Evolutionary conservation across 805 yeast genomes (phyloP), one percentile per base, ranked within the genome.

Genomic region (Monosporozyma yasuniensis): DNA sequence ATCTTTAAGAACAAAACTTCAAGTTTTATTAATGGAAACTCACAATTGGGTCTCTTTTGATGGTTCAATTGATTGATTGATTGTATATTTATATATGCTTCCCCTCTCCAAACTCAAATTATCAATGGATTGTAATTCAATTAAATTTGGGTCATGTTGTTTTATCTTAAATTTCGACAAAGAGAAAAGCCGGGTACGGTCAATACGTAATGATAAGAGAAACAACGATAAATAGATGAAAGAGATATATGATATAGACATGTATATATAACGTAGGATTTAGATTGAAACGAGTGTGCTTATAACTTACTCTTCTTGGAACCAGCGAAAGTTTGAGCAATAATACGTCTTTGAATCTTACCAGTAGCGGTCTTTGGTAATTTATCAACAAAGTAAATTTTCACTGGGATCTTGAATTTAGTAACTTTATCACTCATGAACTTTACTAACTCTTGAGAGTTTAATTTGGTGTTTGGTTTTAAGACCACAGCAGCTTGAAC

Each of bases 311-410:
- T 39, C 42, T 39, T 39, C 42, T 39, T 39, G 25, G 23, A 11
- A 18, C 32, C 38, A 11, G 71, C 68, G 57, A 77, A 74, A n/a
- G 77, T 73, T 51, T 69, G 70, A 4, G 83, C 84, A 57, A 83
- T 78, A 54, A 72, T 74, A 55, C 86, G 70, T 60, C 90, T 73
- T 67, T 84, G 88, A 50, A 84, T 79, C 71, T 83, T 83, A 23
- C 89, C 90, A 1, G 90, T 83, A 6, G 90, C 84, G 2, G 87
- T 81, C 72, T 83, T 83, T 54, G 89, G 89, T 65, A 83, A 71
- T 23, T 71, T 69, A 14, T 80, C 76, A 8, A 82, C 79, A 59
- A 83, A 76, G 61, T 71, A 80, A 43, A 80, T 70, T 64, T 71
- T 74, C 16, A 63, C 68, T 1, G 90, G 89, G 11, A 83, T 70